Evolutionary conservation across 225 moss, liverwort and hornwort species (phyloP).

Genomic region (Polytrichum formosum): DNA sequence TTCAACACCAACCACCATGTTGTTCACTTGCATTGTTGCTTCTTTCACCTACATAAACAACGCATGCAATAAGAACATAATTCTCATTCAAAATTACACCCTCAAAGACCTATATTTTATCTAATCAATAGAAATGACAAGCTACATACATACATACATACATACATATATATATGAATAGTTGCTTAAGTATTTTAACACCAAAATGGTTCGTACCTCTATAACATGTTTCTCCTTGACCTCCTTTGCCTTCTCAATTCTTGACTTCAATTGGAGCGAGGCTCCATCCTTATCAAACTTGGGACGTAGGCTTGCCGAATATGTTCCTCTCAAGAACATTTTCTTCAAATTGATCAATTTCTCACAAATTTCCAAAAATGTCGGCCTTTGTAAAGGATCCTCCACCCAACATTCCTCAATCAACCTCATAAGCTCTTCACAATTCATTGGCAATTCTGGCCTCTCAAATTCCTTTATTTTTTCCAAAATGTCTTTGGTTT

Average conservation of each 20-base stretch:
- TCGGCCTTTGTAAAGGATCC: neutral
- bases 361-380: conserved; percentile 9
- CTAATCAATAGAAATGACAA: neutral
- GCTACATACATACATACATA: too few species aligned
- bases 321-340: neutral
- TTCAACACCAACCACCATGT: neutral
- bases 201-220: neutral
- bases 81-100: neutral
- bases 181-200: neutral
- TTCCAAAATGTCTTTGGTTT: neutral
- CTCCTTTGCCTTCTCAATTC: neutral
- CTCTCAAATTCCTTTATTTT: neutral
- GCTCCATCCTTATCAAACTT: neutral
- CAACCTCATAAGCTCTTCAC: conserved; percentile 1
- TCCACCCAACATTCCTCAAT: conserved; percentile 8
- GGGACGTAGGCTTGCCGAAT: neutral
- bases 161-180: neutral
- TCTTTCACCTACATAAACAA: neutral
- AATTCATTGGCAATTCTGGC: conserved; percentile 7
- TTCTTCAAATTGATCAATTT: neutral
- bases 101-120: neutral
- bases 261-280: neutral
- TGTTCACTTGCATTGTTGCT: neutral
- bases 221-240: neutral
- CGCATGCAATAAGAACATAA: neutral